Evolutionary conservation across 164 flowering plant species (phyloP), one percentile per base, ranked within the genome.

Genomic region (Magnolia officinalis): DNA sequence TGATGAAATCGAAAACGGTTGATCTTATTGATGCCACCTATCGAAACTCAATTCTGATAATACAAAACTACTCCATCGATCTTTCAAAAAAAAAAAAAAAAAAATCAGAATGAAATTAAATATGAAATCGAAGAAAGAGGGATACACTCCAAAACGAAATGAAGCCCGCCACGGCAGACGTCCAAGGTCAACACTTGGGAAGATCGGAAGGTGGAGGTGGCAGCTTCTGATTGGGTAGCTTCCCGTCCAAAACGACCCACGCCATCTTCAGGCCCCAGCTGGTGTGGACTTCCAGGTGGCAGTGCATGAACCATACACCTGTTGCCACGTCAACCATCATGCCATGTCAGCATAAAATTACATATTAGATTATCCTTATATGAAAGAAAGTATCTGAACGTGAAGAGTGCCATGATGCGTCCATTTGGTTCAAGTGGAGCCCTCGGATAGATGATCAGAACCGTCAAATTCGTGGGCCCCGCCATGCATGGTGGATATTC

Each of bases 241-340:
- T 70, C 61, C 91, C 91, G 63, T 89, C 88, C 75, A 76, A 45
- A 31, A 87, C 90, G 8, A 87, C 52, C 87, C 88, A 87, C 6
- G 89, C 91, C 91, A 87, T 87, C 85, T 79, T 84, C 81, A 89
- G 73, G 0, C 91, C 91, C 91, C 91, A 89, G 80, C 89, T 87
- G 11, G 87, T 84, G 77, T 89, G 91, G 1, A 86, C 84, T 59
- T 89, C 91, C 16, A 87, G 67, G 76, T 88, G 88, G 70, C 90
- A 89, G 74, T 90, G 91, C 93, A 90, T 89, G 78, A 90, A 84
- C 93, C 93, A 90, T 13, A 84, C 93, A 21, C 88, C 89, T 83
- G 78, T 51, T 18, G 6, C 49, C 29, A 67, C 21, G 50, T 63
- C 23, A 63, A 19, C 21, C 8, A 6, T 75, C 72, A 77, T 63